Evolutionary conservation across 139 green algal species (phyloP).

Genomic region (Eudorina sp.): DNA sequence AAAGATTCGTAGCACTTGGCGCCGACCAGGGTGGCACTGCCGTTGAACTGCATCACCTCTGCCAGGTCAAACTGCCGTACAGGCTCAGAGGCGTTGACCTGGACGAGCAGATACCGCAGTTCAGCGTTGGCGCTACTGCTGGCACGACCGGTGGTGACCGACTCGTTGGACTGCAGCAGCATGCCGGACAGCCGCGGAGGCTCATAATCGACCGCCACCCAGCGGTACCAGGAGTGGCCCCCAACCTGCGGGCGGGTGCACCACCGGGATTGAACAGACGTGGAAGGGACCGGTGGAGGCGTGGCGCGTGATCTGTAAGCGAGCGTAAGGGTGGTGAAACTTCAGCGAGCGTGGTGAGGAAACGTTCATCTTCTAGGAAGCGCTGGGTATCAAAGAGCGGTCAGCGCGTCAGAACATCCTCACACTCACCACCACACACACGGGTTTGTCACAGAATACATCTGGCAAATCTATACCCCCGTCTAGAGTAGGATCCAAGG

Average conservation of each 20-base stretch:
- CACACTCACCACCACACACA: too few species aligned
- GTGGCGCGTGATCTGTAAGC: too few species aligned
- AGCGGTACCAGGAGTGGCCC: not conserved
- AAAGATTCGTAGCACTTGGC: not conserved
- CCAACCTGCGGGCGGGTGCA: not conserved
- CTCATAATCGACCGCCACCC: constrained; percentile 4
- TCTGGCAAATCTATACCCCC: not conserved
- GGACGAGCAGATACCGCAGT: not conserved
- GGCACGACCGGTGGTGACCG: not conserved
- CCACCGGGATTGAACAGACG: too few species aligned
- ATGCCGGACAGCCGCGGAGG: not conserved
- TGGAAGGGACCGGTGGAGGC: not conserved
- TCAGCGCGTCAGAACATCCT: too few species aligned
- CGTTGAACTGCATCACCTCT: not conserved
- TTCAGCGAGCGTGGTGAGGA: not conserved
- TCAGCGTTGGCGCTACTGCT: too few species aligned
- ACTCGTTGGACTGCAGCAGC: not conserved
- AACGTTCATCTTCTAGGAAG: too few species aligned
- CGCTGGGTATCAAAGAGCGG: not conserved
- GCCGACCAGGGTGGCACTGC: not conserved
- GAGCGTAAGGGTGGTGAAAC: not conserved
- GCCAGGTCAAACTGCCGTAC: constrained; percentile 8
- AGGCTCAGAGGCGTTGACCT: not conserved
- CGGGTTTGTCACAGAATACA: too few species aligned
- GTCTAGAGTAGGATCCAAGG: not conserved